phyloP scores from a whole-genome alignment of 2,329 filamentous ascomycete genomes.

The Pseudonectria buxi region DNA sequence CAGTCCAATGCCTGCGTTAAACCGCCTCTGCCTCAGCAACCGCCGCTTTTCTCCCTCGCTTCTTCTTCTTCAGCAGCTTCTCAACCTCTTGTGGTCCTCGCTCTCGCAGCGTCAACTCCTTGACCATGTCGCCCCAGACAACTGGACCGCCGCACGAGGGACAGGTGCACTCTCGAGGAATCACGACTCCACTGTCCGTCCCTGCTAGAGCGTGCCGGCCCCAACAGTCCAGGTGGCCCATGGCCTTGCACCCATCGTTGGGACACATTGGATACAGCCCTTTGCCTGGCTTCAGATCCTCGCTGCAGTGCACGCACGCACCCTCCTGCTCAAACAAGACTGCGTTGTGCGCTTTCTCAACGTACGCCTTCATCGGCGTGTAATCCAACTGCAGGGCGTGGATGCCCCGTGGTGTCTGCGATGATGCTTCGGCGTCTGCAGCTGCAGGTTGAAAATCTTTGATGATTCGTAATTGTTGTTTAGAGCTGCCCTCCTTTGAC shows the following conservation, averaged over 20 bases:
- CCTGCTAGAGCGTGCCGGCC: conserved; percentile 42
- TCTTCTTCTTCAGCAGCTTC: conserved; percentile 54
- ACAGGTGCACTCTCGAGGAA: conserved; percentile 66
- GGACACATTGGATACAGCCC: conserved; percentile 54
- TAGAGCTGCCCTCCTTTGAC: conserved; percentile 28
- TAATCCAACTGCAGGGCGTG: conserved; percentile 51
- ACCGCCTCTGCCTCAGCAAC: conserved; percentile 6
- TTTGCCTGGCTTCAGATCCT: conserved; percentile 36
- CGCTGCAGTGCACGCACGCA: conserved; percentile 45
- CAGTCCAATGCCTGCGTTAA: neutral
- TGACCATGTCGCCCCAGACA: conserved; percentile 72
- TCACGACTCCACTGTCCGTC: conserved; percentile 36
- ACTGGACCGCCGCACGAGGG: conserved; percentile 59
- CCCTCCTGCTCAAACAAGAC: conserved; percentile 52
- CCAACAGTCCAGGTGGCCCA: conserved; percentile 56
- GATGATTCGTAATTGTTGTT: conserved; percentile 38
- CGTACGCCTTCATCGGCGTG: conserved; percentile 42
- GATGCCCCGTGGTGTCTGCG: conserved; percentile 38
- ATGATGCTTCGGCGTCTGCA: conserved; percentile 2
- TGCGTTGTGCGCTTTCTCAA: conserved; percentile 48
- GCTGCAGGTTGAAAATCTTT: conserved; percentile 44
- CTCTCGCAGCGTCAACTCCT: conserved; percentile 68
- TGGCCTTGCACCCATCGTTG: conserved; percentile 45
- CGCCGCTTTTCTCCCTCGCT: conserved; percentile 24
- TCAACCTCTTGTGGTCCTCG: conserved; percentile 65